Evolutionary conservation across 345 rosid genomes (phyloP).

Genomic region (Arabidopsis arenosa): DNA sequence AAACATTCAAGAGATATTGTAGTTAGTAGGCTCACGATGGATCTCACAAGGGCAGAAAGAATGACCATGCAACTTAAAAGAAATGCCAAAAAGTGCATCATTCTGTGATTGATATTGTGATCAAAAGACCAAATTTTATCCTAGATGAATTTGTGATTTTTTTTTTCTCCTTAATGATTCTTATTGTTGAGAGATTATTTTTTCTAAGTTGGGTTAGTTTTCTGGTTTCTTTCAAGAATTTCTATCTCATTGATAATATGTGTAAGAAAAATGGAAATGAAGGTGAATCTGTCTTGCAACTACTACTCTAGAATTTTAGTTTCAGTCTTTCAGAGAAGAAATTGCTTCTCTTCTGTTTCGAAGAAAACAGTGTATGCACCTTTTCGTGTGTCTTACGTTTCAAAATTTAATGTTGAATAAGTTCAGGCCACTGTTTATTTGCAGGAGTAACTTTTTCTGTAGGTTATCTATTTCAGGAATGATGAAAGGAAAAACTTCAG

Average conservation of each 20-base stretch:
- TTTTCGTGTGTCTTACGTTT: too few species aligned
- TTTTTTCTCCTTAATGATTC: not conserved
- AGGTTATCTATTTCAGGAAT: not conserved
- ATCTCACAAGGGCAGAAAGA: not conserved
- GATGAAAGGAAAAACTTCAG: not conserved
- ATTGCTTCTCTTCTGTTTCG: too few species aligned
- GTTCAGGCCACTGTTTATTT: too few species aligned
- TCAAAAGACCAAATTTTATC: not conserved
- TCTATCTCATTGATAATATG: too few species aligned
- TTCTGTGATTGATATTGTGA: not conserved
- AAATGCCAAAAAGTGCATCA: not conserved
- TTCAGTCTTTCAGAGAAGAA: too few species aligned
- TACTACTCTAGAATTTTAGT: too few species aligned
- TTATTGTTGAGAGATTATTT: not conserved
- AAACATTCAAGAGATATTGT: not conserved
- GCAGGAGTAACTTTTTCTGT: not conserved
- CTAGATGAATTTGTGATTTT: not conserved
- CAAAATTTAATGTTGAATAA: too few species aligned
- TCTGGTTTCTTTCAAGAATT: not conserved
- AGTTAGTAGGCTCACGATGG: not conserved
- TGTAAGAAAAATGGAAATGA: too few species aligned
- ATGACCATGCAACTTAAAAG: not conserved
- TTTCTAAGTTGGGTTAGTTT: not conserved
- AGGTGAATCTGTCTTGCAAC: not conserved
- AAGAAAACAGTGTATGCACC: too few species aligned